Evolutionary conservation across 441 rosid genomes (phyloP), one percentile per base, ranked within the genome.

Genomic region (Eutrema salsugineum): DNA sequence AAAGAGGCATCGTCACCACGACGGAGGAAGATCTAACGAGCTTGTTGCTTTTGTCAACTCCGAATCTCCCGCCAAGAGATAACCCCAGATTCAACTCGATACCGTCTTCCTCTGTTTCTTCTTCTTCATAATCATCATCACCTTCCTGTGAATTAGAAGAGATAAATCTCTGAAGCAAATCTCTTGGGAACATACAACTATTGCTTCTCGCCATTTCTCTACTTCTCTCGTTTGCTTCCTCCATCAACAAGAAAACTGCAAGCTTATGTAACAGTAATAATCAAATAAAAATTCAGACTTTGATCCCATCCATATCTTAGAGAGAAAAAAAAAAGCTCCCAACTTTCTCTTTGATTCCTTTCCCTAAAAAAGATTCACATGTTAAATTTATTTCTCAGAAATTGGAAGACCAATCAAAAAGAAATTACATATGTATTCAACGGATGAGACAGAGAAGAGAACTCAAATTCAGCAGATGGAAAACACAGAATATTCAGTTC

Each of bases 41-140:
- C 56, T 84, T 90, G 46, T 73, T 79, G 24, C 36, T 80, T 61
- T 83, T 86, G 47, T 94, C 97, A 47, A 91, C 91, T 54, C 99
- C 99, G 58, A 94, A 94, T 73, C 89, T 83, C 1, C 99, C 99
- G 46, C 97, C 97, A 12, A 94, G 82, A 53, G 99, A 94, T 17
- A 94, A 73, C 33, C 96, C 97, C 15, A 94, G 90, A 79, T 86
- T 89, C 51, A 94, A 84, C 84, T 94, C 99, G 54, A 94, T 73
- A 66, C 78, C 85, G 2, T 40, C 60, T 0, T 30, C 70, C 0
- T 30, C 83, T 0, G 44, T 65, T 7, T 46, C 78, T 1, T 75
- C 84, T 4, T 69, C 73, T 0, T 68, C 86, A 15, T 73, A 69
- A 4, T 81, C 87, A 8, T 86, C 87, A 7, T 71, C 81, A 22